Evolutionary conservation across 805 yeast genomes (phyloP).

Genomic region (Huiozyma naganishii): DNA sequence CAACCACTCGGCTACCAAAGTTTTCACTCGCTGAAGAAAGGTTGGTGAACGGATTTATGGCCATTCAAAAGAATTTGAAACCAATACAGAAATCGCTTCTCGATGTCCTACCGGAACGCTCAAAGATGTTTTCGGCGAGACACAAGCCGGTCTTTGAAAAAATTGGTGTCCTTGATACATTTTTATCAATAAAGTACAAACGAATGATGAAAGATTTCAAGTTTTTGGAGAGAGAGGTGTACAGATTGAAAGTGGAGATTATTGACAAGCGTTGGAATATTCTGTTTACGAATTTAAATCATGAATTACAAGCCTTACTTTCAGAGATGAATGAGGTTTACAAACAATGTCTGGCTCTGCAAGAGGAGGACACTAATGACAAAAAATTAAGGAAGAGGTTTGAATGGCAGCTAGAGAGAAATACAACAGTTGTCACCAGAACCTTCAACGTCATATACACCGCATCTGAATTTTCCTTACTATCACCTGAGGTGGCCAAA

Average conservation of each 20-base stretch:
- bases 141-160: conserved; percentile 11
- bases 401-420: conserved; percentile 27
- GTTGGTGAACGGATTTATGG: conserved; percentile 33
- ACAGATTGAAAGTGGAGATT: conserved; percentile 33
- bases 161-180: conserved; percentile 17
- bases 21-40: conserved; percentile 31
- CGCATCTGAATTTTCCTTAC: conserved; percentile 33
- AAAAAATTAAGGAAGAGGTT: neutral
- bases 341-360: conserved; percentile 1
- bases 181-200: conserved; percentile 32
- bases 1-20: conserved; percentile 28
- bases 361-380: neutral
- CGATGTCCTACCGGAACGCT: conserved; percentile 39
- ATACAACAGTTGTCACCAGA: conserved; percentile 32
- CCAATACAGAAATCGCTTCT: conserved; percentile 45
- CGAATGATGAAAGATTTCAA: conserved; percentile 32
- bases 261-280: conserved; percentile 48
- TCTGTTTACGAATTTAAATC: conserved; percentile 38
- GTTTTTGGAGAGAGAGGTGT: conserved; percentile 32
- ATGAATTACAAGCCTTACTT: conserved; percentile 29
- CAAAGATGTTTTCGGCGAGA: conserved; percentile 34
- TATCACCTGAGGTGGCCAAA: conserved; percentile 29
- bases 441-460: conserved; percentile 30
- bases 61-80: conserved; percentile 32
- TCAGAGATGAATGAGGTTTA: conserved; percentile 11